phyloP scores from a whole-genome alignment of 2,329 filamentous ascomycete genomes.

The Aspergillus sp. region DNA sequence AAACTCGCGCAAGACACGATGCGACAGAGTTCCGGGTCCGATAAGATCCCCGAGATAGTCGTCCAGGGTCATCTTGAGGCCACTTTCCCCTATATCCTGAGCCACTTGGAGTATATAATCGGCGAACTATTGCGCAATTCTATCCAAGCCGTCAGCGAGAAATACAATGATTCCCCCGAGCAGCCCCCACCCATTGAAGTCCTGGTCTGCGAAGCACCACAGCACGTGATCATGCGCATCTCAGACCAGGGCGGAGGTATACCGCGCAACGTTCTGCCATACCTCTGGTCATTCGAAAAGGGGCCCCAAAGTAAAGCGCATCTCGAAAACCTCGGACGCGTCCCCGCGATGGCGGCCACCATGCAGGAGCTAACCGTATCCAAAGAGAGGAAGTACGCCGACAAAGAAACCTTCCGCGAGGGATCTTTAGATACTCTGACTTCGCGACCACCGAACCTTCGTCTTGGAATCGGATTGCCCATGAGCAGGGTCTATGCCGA shows the following conservation, averaged over 20 bases:
- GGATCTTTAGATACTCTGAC: conserved; percentile 73
- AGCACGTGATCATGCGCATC: conserved; percentile 93
- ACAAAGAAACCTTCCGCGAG: conserved; percentile 37
- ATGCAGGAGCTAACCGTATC: conserved; percentile 68
- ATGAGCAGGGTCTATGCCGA: conserved; percentile 93
- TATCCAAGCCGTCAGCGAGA: conserved; percentile 83
- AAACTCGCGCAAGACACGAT: conserved; percentile 67
- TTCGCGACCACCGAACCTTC: conserved; percentile 73
- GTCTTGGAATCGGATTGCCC: conserved; percentile 85
- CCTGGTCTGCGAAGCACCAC: conserved; percentile 83
- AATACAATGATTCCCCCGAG: conserved; percentile 43
- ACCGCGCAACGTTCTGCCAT: conserved; percentile 71
- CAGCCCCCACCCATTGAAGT: conserved; percentile 79
- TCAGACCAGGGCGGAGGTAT: conserved; percentile 94
- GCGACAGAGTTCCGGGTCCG: conserved; percentile 62
- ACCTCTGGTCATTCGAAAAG: conserved; percentile 96
- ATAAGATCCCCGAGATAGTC: conserved; percentile 68
- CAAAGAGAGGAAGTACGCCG: conserved; percentile 23
- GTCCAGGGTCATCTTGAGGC: conserved; percentile 79
- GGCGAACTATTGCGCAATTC: conserved; percentile 92
- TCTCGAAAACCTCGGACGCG: conserved; percentile 74
- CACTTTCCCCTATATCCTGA: conserved; percentile 92
- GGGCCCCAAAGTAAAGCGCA: conserved; percentile 69
- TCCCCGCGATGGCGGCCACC: conserved; percentile 87
- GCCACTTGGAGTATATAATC: conserved; percentile 93